Base-by-base conservation (phyloP, 2,329 filamentous ascomycete species). In the Phaeosphaeria sp. region DNA sequence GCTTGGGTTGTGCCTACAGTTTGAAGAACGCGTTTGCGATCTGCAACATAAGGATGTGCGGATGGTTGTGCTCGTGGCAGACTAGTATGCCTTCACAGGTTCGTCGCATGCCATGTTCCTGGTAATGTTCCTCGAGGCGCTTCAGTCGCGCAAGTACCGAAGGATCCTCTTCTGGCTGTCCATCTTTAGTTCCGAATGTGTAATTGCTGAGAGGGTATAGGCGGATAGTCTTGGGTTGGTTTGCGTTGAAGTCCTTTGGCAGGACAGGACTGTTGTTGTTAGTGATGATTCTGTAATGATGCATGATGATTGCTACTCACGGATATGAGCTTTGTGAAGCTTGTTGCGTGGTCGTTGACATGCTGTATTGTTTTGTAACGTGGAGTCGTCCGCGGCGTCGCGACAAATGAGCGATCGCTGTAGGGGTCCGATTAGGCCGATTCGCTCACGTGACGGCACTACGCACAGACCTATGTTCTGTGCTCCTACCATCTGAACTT, bases 1-100 rank as follows among this genome's bases (percentile, higher is more conserved):
- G 9, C 39, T 39, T 17, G 13, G 21, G 21, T 1, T 17, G n/a
- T 3, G 73, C 82, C 17, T 79, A 89, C 77, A 99, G 86, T 82
- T 99, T 99, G 84, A 99, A 99, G 82, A 99, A 99, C 22, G 95
- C 94, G 78, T 99, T 99, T 52, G 95, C 95, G 72, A 99, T 99
- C 84, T 99, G 95, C 63, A 99, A 85, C 95, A 99, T 98, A 66
- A 99, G 83, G 64, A 99, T 96, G 79, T 99, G 95, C 15, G 95
- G 95, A 79, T 98, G 95, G 81, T 97, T 98, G 83, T 98, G 94
- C 80, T 99, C 95, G 78, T 99, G 95, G 81, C 95, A 99, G 67
- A 99, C 92, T 48, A 99, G 86, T 69, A 99, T 92, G 70, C 93
- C 95, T 81, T 99, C 95, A 79, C 94, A 97, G 18, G 95, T 98